Conservation (phyloP, 148 eudicot genomes). For the Mesembryanthemum crystallinum region DNA sequence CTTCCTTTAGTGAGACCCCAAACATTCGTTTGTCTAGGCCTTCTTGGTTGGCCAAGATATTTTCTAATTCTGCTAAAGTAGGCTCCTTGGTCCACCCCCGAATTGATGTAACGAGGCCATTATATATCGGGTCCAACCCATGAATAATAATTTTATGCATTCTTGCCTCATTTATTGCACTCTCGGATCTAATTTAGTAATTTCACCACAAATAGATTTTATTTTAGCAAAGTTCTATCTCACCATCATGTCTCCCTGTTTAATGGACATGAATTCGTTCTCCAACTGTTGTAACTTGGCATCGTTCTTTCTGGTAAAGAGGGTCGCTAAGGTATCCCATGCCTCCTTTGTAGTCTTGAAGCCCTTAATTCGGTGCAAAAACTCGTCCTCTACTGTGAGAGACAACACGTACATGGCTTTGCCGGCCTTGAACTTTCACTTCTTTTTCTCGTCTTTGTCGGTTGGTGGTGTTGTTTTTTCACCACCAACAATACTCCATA, state of each 20-base stretch:
- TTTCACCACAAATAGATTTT: neutral
- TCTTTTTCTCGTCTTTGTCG: neutral
- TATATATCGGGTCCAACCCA: neutral
- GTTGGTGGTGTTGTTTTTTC: neutral
- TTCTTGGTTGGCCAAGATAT: constrained; percentile 12
- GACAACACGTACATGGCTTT: constrained; percentile 10
- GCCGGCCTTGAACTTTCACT: constrained; percentile 6
- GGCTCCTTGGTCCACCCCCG: constrained; percentile 6
- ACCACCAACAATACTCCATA: constrained; percentile 13
- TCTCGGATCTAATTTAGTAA: neutral
- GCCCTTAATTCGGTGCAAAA: constrained; percentile 6
- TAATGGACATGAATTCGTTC: neutral
- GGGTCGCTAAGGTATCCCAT: neutral
- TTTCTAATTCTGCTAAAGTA: neutral
- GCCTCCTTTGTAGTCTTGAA: neutral
- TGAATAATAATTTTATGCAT: neutral
- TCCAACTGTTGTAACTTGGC: neutral
- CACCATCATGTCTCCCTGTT: constrained; percentile 1
- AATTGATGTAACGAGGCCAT: neutral
- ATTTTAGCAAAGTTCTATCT: constrained; percentile 3
- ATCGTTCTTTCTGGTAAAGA: neutral
- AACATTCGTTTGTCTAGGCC: neutral
- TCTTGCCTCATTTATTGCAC: neutral
- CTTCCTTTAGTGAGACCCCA: neutral
- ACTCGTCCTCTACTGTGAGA: constrained; percentile 3